Percentiles rank a stretch among this genome's conserved stretches.
Evolutionary conservation across 2,329 filamentous ascomycete genomes (phyloP).

Genomic region (Cladophialophora yegresii): DNA sequence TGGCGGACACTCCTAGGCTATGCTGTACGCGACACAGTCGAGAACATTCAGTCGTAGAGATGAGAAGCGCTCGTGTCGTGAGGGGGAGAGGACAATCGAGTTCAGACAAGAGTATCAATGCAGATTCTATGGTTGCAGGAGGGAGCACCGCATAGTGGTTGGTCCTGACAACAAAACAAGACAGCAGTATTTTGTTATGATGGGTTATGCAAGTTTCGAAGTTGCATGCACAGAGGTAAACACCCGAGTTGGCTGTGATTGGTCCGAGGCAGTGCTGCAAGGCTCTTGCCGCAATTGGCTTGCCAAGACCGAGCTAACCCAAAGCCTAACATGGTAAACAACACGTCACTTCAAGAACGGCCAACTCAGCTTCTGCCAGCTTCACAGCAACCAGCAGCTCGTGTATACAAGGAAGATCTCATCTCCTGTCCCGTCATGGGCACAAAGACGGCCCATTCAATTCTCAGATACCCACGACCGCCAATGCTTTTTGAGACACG

Average conservation of each 20-base stretch:
- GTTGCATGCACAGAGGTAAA: slow-evolving; percentile 9
- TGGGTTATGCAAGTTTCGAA: slow-evolving; percentile 13
- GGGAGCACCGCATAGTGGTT: slow-evolving; percentile 28
- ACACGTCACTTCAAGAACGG: slow-evolving; percentile 3
- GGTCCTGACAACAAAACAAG: slow-evolving; percentile 28
- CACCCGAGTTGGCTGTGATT: not conserved
- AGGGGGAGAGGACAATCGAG: slow-evolving; percentile 28
- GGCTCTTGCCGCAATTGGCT: slow-evolving; percentile 18
- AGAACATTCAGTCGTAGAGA: slow-evolving; percentile 24
- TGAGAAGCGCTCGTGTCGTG: slow-evolving; percentile 8
- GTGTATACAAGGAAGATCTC: not conserved
- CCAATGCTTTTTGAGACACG: not conserved
- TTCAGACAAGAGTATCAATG: slow-evolving; percentile 31
- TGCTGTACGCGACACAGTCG: slow-evolving; percentile 18
- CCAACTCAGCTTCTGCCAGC: not conserved
- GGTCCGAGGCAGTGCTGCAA: not conserved
- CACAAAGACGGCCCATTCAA: not conserved
- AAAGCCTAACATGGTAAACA: not conserved
- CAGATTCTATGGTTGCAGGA: slow-evolving; percentile 31
- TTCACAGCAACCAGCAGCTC: not conserved
- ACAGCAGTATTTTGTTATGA: slow-evolving; percentile 20
- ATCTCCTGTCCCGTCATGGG: not conserved
- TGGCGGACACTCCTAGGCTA: slow-evolving; percentile 19
- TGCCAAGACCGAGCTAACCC: not conserved
- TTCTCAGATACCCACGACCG: not conserved